Evolutionary conservation across 371 early-diverging fungal species (phyloP).

Genomic region (Apophysomyces sp.): DNA sequence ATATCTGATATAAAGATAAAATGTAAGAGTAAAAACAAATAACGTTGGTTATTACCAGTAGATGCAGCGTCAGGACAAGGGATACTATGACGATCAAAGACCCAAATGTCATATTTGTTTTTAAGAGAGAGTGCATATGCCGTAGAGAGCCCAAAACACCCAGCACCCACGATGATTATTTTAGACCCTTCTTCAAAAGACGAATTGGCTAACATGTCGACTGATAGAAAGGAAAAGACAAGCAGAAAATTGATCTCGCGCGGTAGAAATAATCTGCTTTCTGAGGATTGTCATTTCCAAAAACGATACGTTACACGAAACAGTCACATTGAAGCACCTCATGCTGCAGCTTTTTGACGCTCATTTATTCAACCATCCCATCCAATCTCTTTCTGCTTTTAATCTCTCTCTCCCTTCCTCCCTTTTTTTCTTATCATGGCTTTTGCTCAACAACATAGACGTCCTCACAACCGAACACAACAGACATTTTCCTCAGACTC

Average conservation of each 20-base stretch:
- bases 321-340: no score
- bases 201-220: background rate
- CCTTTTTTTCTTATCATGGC: conserved; percentile 30
- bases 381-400: no score
- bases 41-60: conserved; percentile 18
- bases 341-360: background rate
- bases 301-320: no score
- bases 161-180: conserved; percentile 54
- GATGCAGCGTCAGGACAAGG: conserved; percentile 49
- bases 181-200: conserved; percentile 16
- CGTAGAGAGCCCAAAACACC: conserved; percentile 52
- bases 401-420: background rate
- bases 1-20: conserved; percentile 33
- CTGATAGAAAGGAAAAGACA: background rate
- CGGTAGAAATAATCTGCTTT: background rate
- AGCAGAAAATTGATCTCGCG: background rate
- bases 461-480: conserved; percentile 18
- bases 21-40: background rate
- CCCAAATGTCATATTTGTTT: conserved; percentile 31
- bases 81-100: conserved; percentile 42
- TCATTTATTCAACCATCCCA: no score
- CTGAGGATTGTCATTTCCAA: background rate
- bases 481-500: conserved; percentile 4
- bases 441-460: conserved; percentile 44
- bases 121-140: conserved; percentile 38